A percentile compares a stretch with the other conserved stretches of the same genome.
These are phyloP conservation scores for Digitaria exilis DNA, from an alignment of 202 grass and related monocot species.

Conservation along the genomic window DNA sequence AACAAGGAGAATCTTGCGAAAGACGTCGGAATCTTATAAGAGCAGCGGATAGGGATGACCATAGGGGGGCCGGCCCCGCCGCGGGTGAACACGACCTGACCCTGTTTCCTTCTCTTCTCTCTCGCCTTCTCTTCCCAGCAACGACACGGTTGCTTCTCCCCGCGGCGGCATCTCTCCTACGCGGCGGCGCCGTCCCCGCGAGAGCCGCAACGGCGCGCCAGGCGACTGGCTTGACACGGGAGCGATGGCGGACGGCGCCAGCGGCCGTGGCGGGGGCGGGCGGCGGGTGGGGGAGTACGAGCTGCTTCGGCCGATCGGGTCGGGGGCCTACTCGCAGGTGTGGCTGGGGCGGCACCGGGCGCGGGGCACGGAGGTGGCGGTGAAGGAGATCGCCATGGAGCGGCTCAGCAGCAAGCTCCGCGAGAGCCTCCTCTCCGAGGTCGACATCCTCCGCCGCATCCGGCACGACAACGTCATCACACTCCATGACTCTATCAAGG, in stretches of 20 bases:
- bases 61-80: conserved; percentile 36
- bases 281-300: conserved; percentile 90
- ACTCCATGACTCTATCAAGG: conserved; percentile 78
- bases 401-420: conserved; percentile 82
- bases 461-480: conserved; percentile 88
- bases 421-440: conserved; percentile 91
- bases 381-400: conserved; percentile 93
- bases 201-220: conserved; percentile 12
- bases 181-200: conserved; percentile 4
- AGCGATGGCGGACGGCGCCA: conserved; percentile 37
- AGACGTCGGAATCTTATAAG: conserved; percentile 51
- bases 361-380: conserved; percentile 68
- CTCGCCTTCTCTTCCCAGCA: neutral
- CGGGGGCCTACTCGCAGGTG: conserved; percentile 86
- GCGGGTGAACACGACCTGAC: conserved; percentile 43
- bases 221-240: neutral
- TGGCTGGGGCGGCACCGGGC: conserved; percentile 64
- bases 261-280: conserved; percentile 42
- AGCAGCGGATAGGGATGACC: conserved; percentile 47
- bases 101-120: conserved; percentile 12
- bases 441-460: conserved; percentile 81
- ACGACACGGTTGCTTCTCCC: conserved; percentile 57
- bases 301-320: conserved; percentile 66
- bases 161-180: conserved; percentile 42
- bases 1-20: conserved; percentile 39